Base-by-base conservation (phyloP, 2,329 filamentous ascomycete genomes). In the Claviceps cyperi region DNA sequence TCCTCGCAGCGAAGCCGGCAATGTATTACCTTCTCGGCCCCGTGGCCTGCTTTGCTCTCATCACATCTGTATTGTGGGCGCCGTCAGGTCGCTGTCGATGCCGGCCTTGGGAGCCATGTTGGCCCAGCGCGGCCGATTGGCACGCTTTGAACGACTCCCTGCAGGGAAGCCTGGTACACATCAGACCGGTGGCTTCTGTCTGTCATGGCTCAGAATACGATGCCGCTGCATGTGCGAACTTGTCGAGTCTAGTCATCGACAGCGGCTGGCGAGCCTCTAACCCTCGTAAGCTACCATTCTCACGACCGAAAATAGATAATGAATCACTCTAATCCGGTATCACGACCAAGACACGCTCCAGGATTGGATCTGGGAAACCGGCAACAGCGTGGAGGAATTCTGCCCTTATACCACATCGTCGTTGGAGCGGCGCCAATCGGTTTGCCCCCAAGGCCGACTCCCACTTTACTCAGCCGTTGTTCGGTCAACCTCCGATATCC, bases 381-480 rank as follows among this genome's bases (percentile, higher is more conserved):
- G 46, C 22, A 28, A 32, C 32, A 3, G 5, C 21, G 37, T 22
- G 9, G 22, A 40, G 15, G 37, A 47, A n/a, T 13, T 15, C 37
- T 47, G 46, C 13, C 14, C 28, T 6, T 4, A 24, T 15, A 19
- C 19, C 2, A 40, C 36, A 32, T 40, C 22, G 22, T 4, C n/a
- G 6, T 11, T 8, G 9, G n/a, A 38, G 13, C 35, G 15, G 2
- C 44, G 11, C 19, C 24, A 19, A 24, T 41, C 46, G 9, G n/a
- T 15, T 19, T 47, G 46, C 15, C n/a, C 14, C 22, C 46, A 47
- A 35, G 46, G 46, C 46, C 15, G 46, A 8, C 14, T 47, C 0
- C 46, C 46, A 32, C 37, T 47, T 4, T 47, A 47, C 37, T 47
- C 46, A 37, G 46, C 46, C 37, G n/a, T 8, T 9, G 46, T 47